phyloP scores from a whole-genome alignment of 371 early-diverging fungal genomes.

The Apophysomyces variabilis region DNA sequence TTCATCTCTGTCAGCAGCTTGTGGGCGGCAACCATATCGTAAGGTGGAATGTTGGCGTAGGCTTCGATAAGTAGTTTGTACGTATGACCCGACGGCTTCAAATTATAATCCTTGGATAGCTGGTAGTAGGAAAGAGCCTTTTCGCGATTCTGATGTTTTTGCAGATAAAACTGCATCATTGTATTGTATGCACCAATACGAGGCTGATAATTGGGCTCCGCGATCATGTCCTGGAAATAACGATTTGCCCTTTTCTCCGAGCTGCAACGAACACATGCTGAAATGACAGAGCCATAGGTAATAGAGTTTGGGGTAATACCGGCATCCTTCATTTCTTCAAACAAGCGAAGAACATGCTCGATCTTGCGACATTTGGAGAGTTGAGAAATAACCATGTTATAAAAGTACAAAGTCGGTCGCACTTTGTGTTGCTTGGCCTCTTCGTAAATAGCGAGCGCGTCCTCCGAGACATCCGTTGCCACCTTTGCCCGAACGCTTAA shows the following conservation, averaged over 20 bases:
- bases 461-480: constrained; percentile 59
- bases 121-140: constrained; percentile 60
- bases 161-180: constrained; percentile 69
- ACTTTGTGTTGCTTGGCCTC: constrained; percentile 59
- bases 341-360: constrained; percentile 52
- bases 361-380: constrained; percentile 62
- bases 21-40: constrained; percentile 63
- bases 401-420: constrained; percentile 62
- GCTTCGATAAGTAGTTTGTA: constrained; percentile 63
- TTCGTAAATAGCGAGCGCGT: constrained; percentile 59
- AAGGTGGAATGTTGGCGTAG: constrained; percentile 64
- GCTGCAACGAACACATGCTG: constrained; percentile 61
- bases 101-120: constrained; percentile 39
- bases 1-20: constrained; percentile 56
- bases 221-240: constrained; percentile 58
- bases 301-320: constrained; percentile 60
- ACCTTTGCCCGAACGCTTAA: constrained; percentile 51
- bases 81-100: constrained; percentile 60
- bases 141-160: constrained; percentile 57
- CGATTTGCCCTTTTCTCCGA: constrained; percentile 55
- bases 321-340: constrained; percentile 59
- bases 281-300: constrained; percentile 65
- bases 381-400: constrained; percentile 67
- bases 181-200: constrained; percentile 64
- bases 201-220: constrained; percentile 50